Evolutionary conservation across 768 basidiomycete genomes (phyloP).

Genomic region (Boletus sp.): DNA sequence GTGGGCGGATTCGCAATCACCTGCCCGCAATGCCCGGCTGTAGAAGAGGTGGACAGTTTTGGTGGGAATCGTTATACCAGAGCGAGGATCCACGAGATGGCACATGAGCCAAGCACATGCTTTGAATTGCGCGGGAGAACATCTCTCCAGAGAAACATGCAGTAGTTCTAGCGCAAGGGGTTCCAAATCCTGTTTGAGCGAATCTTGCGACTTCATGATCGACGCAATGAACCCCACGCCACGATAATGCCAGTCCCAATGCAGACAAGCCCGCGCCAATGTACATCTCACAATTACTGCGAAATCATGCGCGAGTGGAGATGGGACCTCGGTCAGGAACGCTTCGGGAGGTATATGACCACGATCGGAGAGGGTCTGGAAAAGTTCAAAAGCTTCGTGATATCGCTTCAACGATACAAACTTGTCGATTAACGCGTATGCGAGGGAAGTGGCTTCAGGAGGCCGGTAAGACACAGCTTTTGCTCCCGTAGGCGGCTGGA

Average conservation of each 20-base stretch:
- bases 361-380: slow-evolving; percentile 45
- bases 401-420: slow-evolving; percentile 37
- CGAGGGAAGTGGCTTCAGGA: slow-evolving; percentile 34
- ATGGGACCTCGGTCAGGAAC: slow-evolving; percentile 36
- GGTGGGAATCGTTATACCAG: slow-evolving; percentile 38
- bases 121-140: slow-evolving; percentile 35
- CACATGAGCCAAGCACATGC: slow-evolving; percentile 42
- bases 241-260: slow-evolving; percentile 50
- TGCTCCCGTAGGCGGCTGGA: slow-evolving; percentile 27
- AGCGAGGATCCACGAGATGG: slow-evolving; percentile 30
- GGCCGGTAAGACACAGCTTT: slow-evolving; percentile 37
- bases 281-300: slow-evolving; percentile 46
- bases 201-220: slow-evolving; percentile 24
- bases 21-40: slow-evolving; percentile 31
- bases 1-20: slow-evolving; percentile 36
- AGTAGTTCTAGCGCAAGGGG: slow-evolving; percentile 44
- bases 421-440: slow-evolving; percentile 44
- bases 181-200: slow-evolving; percentile 23
- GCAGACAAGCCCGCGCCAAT: slow-evolving; percentile 48
- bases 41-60: slow-evolving; percentile 48
- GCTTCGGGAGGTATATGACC: slow-evolving; percentile 47
- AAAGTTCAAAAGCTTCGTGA: slow-evolving; percentile 41
- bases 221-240: slow-evolving; percentile 39
- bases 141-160: slow-evolving; percentile 38
- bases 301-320: slow-evolving; percentile 36